phyloP scores from a whole-genome alignment of 306 rosid genomes.

The Luffa acutangula region DNA sequence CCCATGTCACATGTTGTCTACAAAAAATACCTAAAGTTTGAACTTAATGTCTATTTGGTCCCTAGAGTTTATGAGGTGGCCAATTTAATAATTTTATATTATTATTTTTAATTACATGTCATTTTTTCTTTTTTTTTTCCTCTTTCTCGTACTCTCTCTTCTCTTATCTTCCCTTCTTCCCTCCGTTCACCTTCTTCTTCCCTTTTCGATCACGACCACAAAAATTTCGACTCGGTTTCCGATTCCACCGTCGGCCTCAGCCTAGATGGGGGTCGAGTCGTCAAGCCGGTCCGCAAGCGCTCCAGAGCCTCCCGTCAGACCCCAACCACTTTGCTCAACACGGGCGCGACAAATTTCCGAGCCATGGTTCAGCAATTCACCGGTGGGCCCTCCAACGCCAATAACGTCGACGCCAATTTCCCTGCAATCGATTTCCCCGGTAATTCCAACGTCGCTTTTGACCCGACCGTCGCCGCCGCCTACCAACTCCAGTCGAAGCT shows the following conservation, averaged over 20 bases:
- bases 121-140: no score
- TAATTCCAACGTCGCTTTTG: not conserved
- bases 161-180: no score
- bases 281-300: slow-evolving; percentile 47
- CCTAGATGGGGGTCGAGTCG: slow-evolving; percentile 50
- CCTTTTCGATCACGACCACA: no score
- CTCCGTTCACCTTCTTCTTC: no score
- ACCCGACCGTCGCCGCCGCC: slow-evolving; percentile 1
- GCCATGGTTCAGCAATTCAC: slow-evolving; percentile 97
- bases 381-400: slow-evolving; percentile 35
- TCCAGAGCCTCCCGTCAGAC: slow-evolving; percentile 68
- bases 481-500: not conserved
- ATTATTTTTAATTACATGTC: no score
- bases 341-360: slow-evolving; percentile 70
- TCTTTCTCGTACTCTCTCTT: no score
- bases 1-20: no score
- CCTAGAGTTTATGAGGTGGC: no score
- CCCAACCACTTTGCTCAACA: slow-evolving; percentile 74
- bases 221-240: no score
- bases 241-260: slow-evolving; percentile 17
- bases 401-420: slow-evolving; percentile 16
- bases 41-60: no score
- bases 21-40: no score
- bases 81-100: no score
- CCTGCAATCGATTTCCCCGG: slow-evolving; percentile 33